phyloP scores from a whole-genome alignment of 2,329 filamentous ascomycete genomes.

The Stachybotrys chartarum region DNA sequence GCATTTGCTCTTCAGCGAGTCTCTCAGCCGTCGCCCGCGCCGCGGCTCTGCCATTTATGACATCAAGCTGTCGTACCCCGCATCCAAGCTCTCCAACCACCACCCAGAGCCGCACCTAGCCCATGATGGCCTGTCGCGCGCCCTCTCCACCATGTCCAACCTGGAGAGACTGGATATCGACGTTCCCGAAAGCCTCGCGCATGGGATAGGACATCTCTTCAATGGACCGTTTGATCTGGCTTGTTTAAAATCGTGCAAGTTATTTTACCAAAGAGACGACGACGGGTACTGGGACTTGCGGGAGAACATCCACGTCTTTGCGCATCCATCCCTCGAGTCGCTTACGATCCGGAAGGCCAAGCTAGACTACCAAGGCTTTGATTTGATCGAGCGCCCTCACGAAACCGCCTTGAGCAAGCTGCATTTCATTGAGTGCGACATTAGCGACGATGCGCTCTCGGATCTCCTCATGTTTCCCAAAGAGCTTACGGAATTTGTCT shows the following conservation, averaged over 20 bases:
- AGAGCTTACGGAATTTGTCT: constrained; percentile 36
- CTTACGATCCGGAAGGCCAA: constrained; percentile 36
- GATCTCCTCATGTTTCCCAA: constrained; percentile 34
- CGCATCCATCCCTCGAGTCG: constrained; percentile 39
- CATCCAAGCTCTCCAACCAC: constrained; percentile 31
- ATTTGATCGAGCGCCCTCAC: constrained; percentile 39
- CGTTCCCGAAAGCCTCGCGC: constrained; percentile 34
- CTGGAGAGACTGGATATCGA: constrained; percentile 37
- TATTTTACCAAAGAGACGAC: constrained; percentile 38
- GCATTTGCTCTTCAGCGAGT: constrained; percentile 41
- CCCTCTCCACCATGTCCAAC: constrained; percentile 42
- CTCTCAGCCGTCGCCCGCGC: constrained; percentile 35
- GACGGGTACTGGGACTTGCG: constrained; percentile 42
- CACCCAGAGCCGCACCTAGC: constrained; percentile 15
- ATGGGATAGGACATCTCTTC: constrained; percentile 40
- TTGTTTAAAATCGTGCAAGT: constrained; percentile 36
- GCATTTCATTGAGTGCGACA: constrained; percentile 42
- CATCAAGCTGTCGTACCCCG: constrained; percentile 37
- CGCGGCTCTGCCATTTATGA: constrained; percentile 39
- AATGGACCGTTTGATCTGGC: constrained; percentile 44
- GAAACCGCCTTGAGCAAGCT: constrained; percentile 35
- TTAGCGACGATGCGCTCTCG: constrained; percentile 33
- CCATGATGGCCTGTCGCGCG: constrained; percentile 34
- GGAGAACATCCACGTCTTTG: constrained; percentile 45
- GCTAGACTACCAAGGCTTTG: constrained; percentile 39